Evolutionary conservation across 805 yeast species (phyloP), one percentile per base, ranked within the genome.

Genomic region (Deakozyma indianensis): DNA sequence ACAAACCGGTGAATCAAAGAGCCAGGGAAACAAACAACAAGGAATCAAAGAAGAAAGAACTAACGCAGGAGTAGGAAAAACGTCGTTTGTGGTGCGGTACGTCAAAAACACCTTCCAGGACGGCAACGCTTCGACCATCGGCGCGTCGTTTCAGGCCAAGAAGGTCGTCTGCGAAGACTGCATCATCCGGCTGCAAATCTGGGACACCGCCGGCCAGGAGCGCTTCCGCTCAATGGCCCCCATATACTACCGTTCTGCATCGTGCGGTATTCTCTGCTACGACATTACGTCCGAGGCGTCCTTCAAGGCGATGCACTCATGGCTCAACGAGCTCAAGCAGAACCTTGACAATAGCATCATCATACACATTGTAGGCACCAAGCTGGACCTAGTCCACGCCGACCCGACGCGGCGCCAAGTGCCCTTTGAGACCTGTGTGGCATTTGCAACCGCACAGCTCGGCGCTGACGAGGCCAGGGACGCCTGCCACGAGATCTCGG

Each of bases 121-220:
- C 47, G 59, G 56, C 50, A 60, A 53, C 51, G 59, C 62, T 3
- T 56, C 64, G 9, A 60, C 64, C 38, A 59, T 60, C 20, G 64
- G 64, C 27, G 64, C 64, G 22, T 58, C 62, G 27, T 60, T 60
- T 41, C 51, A 59, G 48, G 63, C 63, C 32, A 60, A 60, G 43
- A 59, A 58, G 45, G 59, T 60, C 41, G 47, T 49, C 41, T 52
- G 60, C n/a, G 62, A 59, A 49, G 64, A 56, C 41, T 56, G 51
- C 41, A 52, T 54, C 22, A 60, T 60, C 25, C 51, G 64, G 35
- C 61, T 78, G 32, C 85, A 78, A 57, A 70, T 78, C 7, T 78
- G 96, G 96, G 96, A 87, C 62, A 87, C 96, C 35, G 96, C 96
- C 1, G 96, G 96, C n/a, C 96, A 87, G 67, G 96, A 87, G 63